These are phyloP conservation scores for Arthrocladium fulminans DNA, from an alignment of 2,329 filamentous ascomycete genomes.

Conservation along the genomic window DNA sequence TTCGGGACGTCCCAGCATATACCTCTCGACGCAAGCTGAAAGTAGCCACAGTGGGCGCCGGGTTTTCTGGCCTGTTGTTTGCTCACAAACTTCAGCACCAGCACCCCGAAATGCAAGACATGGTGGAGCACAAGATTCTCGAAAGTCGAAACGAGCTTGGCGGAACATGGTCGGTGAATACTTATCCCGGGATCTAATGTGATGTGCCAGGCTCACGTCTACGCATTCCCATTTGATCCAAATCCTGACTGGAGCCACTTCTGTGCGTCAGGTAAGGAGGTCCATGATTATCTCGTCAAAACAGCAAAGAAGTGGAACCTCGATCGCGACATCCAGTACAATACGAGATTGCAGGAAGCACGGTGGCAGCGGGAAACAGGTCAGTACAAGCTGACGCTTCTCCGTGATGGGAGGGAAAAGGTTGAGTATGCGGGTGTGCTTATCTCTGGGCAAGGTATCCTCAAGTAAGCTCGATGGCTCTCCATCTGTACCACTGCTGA, in stretches of 20 bases:
- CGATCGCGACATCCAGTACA: constrained; percentile 32
- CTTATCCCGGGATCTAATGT: constrained; percentile 23
- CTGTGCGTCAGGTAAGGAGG: constrained; percentile 34
- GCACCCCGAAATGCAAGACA: constrained; percentile 5
- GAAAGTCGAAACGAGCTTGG: constrained; percentile 24
- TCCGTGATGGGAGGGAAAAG: constrained; percentile 12
- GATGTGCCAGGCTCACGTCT: constrained; percentile 19
- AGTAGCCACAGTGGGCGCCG: constrained; percentile 32
- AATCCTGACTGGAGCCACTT: constrained; percentile 37
- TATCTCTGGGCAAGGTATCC: constrained; percentile 49
- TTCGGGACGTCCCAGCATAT: constrained; percentile 7
- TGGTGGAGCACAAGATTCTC: constrained; percentile 20
- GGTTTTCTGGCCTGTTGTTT: constrained; percentile 33
- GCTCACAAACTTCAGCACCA: constrained; percentile 27
- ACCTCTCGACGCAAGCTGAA: constrained; percentile 16
- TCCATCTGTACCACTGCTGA: constrained; percentile 28
- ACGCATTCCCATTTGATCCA: constrained; percentile 29
- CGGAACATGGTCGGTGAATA: constrained; percentile 19
- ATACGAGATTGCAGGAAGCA: constrained; percentile 29
- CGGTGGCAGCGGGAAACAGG: constrained; percentile 30
- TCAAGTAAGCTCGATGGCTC: constrained; percentile 27
- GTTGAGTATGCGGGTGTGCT: constrained; percentile 40
- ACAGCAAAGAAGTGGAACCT: constrained; percentile 32
- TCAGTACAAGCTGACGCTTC: constrained; percentile 30
- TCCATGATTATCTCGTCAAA: constrained; percentile 34